Evolutionary conservation across 163 green algal species (phyloP).

Genomic region (Prototheca wickerhamii): DNA sequence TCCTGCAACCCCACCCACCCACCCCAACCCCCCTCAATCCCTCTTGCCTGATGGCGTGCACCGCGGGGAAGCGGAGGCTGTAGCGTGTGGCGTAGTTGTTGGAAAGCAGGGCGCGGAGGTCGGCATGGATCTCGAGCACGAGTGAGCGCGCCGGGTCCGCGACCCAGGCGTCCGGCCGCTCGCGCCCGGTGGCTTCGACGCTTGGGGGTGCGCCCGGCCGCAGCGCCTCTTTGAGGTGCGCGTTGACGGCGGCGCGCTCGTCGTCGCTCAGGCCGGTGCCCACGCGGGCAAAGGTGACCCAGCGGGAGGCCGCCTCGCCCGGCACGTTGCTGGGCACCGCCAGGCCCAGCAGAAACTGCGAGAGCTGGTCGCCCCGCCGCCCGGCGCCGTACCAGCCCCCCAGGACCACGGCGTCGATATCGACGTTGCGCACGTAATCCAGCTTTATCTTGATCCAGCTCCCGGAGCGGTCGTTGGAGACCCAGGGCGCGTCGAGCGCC

Average conservation of each 20-base stretch:
- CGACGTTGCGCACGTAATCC: slow-evolving; percentile 50
- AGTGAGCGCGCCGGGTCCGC: slow-evolving; percentile 36
- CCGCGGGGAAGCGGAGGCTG: slow-evolving; percentile 23
- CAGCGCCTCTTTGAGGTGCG: slow-evolving; percentile 34
- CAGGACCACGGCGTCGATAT: slow-evolving; percentile 55
- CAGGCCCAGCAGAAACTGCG: slow-evolving; percentile 55
- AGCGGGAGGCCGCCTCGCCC: background rate
- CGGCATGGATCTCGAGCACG: slow-evolving; percentile 41
- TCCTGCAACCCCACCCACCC: background rate
- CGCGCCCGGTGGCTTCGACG: slow-evolving; percentile 3
- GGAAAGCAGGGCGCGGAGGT: slow-evolving; percentile 19
- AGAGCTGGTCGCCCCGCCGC: slow-evolving; percentile 23
- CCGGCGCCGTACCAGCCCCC: slow-evolving; percentile 13
- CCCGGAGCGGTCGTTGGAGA: slow-evolving; percentile 41
- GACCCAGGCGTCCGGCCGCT: slow-evolving; percentile 54
- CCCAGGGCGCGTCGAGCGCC: slow-evolving; percentile 52
- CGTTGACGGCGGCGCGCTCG: slow-evolving; percentile 28
- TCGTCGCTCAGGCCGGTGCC: slow-evolving; percentile 45
- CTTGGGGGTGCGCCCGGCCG: background rate
- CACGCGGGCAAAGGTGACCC: background rate
- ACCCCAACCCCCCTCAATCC: background rate
- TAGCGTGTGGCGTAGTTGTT: slow-evolving; percentile 3
- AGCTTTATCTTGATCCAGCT: slow-evolving; percentile 69
- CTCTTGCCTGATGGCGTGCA: slow-evolving; percentile 7
- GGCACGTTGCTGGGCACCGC: slow-evolving; percentile 12